Percentiles rank a stretch among this genome's conserved stretches.
phyloP scores from a whole-genome alignment of 2,329 filamentous ascomycete species.

The Colletotrichum nymphaeae region DNA sequence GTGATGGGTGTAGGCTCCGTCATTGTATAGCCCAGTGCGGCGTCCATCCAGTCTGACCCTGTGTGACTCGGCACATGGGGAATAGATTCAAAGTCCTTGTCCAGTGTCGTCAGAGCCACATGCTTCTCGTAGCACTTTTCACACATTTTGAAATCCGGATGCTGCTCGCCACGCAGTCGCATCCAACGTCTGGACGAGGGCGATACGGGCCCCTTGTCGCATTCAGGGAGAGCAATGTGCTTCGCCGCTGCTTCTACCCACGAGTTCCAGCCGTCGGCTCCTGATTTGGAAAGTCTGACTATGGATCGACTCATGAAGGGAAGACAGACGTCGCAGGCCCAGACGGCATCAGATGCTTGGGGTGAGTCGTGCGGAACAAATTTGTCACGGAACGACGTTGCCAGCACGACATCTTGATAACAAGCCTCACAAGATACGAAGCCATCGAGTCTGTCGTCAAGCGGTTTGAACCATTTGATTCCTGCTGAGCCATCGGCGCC shows the following conservation, averaged over 20 bases:
- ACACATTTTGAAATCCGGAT: constrained; percentile 45
- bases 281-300: constrained; percentile 30
- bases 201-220: constrained; percentile 42
- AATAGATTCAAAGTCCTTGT: constrained; percentile 37
- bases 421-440: constrained; percentile 35
- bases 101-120: constrained; percentile 44
- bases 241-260: constrained; percentile 41
- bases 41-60: constrained; percentile 17
- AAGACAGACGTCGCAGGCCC: constrained; percentile 47
- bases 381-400: constrained; percentile 8
- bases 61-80: not conserved
- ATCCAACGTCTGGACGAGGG: constrained; percentile 43
- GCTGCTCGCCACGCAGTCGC: constrained; percentile 34
- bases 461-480: constrained; percentile 44
- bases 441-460: constrained; percentile 6
- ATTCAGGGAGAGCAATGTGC: constrained; percentile 41
- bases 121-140: constrained; percentile 50
- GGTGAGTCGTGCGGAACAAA: constrained; percentile 28
- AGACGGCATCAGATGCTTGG: constrained; percentile 42
- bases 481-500: constrained; percentile 39
- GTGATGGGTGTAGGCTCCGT: not conserved
- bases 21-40: constrained; percentile 1
- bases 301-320: constrained; percentile 40
- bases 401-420: constrained; percentile 29
- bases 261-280: constrained; percentile 42